Percentiles rank a stretch among this genome's conserved stretches.
phyloP scores from a whole-genome alignment of 139 green algal species.

The Klebsormidium nitens region DNA sequence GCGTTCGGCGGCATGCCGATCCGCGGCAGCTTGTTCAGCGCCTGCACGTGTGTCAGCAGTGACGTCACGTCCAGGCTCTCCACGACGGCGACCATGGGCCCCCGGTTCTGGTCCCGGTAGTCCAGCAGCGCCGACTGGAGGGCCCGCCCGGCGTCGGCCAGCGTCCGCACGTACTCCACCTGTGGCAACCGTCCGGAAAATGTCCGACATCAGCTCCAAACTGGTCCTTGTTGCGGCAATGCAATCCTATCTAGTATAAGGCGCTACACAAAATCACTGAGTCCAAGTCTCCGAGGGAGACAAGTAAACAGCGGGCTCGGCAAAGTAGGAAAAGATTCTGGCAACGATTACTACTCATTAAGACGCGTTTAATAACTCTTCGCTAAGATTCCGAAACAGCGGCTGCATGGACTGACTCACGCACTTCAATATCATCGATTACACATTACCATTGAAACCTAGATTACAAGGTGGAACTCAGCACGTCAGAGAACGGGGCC shows the following conservation, averaged over 20 bases:
- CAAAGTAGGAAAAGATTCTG: too few relatives aligned
- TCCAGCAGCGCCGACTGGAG: constrained; percentile 52
- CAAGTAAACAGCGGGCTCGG: too few relatives aligned
- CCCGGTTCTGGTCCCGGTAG: constrained; percentile 29
- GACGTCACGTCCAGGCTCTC: constrained; percentile 11
- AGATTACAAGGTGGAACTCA: too few relatives aligned
- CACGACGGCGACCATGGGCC: constrained; percentile 48
- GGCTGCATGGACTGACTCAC: too few relatives aligned
- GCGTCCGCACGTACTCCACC: constrained; percentile 61
- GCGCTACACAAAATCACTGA: too few relatives aligned
- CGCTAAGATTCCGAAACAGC: too few relatives aligned
- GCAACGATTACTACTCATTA: too few relatives aligned
- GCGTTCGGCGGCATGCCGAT: constrained; percentile 49
- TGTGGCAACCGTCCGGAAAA: constrained; percentile 15
- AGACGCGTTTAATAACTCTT: too few relatives aligned
- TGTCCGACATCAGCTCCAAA: background rate
- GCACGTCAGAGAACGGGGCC: background rate
- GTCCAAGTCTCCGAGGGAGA: too few relatives aligned
- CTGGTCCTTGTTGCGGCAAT: background rate
- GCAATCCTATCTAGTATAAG: too few relatives aligned
- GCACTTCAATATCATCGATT: too few relatives aligned
- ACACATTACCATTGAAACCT: too few relatives aligned
- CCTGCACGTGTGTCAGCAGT: constrained; percentile 51
- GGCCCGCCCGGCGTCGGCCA: constrained; percentile 43
- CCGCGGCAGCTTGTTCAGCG: constrained; percentile 61